Base-by-base conservation (phyloP, 2,329 filamentous ascomycete species). In the Dothideomycetes sp. region DNA sequence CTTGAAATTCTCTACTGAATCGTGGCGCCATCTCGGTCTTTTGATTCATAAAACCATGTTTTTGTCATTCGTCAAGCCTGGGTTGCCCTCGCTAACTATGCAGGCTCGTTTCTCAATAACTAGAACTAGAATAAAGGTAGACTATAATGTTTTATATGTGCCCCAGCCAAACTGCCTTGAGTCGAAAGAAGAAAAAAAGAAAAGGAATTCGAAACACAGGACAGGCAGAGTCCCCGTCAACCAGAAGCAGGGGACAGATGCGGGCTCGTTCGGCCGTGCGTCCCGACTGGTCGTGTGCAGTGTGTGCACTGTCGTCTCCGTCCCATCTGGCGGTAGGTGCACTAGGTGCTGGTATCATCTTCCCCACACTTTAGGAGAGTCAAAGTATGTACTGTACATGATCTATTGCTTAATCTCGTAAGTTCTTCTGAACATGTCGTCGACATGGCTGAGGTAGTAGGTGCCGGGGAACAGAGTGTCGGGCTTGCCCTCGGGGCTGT, bases 361-460 rank as follows among this genome's bases (percentile, higher is more conserved):
- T 22, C 22, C 27, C 35, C 22, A 40, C 22, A n/a, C n/a, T n/a
- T n/a, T n/a, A n/a, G n/a, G n/a, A n/a, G n/a, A n/a, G n/a, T n/a
- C 22, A 33, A 18, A 10, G 10, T 11, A 18, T n/a, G 11, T 7
- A 22, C n/a, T 17, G 16, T 16, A 24, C 28, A 29, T 16, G 13
- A 36, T 42, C 22, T 65, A 70, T 51, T 65, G 57, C 63, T 69
- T 69, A 51, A 71, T 57, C 52, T 60, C 64, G 51, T 71, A 71
- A 19, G 53, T 60, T 51, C 68, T 59, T 48, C 65, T 60, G 64
- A 70, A 71, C 67, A 70, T 67, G 52, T 65, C 59, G 51, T 71
- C 67, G 34, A 71, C 59, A 44, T 60, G 54, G 41, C 65, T 67
- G 41, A 71, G 64, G 55, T 71, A 71, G 58, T 71, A 71, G 6